Percentiles rank a stretch among this genome's conserved stretches.
Evolutionary conservation across 805 yeast species (phyloP).

Genomic region (Naumovozyma baii): DNA sequence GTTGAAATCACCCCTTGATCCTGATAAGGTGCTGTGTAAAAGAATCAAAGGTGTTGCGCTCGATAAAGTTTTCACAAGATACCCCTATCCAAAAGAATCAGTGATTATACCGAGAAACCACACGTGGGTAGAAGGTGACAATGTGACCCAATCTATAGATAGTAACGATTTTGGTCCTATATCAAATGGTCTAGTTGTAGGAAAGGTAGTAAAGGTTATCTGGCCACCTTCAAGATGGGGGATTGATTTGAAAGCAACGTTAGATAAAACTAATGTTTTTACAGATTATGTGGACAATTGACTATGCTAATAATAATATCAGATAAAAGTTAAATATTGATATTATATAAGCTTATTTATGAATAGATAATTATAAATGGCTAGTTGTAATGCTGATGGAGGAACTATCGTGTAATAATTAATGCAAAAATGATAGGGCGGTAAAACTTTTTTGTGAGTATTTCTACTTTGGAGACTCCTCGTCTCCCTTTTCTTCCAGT

Average conservation of each 20-base stretch:
- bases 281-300: neutral
- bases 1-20: slow-evolving; percentile 72
- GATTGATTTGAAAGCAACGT: slow-evolving; percentile 14
- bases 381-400: neutral
- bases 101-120: slow-evolving; percentile 69
- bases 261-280: slow-evolving; percentile 17
- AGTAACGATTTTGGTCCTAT: slow-evolving; percentile 85
- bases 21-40: slow-evolving; percentile 66
- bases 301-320: neutral
- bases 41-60: slow-evolving; percentile 70
- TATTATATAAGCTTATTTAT: neutral
- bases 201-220: slow-evolving; percentile 57
- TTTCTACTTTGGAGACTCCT: slow-evolving; percentile 1
- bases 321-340: neutral
- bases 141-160: slow-evolving; percentile 66
- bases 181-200: slow-evolving; percentile 68
- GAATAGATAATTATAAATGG: neutral
- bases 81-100: slow-evolving; percentile 50
- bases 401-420: neutral
- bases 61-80: slow-evolving; percentile 52
- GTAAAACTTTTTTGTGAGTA: neutral
- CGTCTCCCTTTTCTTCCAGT: slow-evolving; percentile 10
- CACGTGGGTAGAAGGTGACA: slow-evolving; percentile 94
- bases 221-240: slow-evolving; percentile 63
- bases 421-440: neutral